phyloP scores from a whole-genome alignment of 768 basidiomycete genomes.

The Rhizopogon roseolus region DNA sequence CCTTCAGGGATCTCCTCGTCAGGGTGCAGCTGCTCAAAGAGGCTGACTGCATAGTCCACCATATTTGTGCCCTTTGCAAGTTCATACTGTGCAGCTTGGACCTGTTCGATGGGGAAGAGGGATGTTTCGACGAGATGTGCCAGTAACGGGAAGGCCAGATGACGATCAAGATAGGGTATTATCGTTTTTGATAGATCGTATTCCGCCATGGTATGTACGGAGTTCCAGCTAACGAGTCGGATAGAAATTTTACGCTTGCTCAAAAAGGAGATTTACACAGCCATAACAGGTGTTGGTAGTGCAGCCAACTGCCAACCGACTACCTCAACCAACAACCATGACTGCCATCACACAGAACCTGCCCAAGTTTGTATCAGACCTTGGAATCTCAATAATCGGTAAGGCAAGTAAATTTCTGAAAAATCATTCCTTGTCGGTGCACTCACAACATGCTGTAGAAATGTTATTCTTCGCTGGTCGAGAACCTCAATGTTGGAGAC shows the following conservation, averaged over 20 bases:
- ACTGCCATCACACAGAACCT: constrained; percentile 76
- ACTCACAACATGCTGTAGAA: constrained; percentile 41
- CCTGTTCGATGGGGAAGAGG: constrained; percentile 73
- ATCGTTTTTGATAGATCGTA: constrained; percentile 89
- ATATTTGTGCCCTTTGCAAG: constrained; percentile 97
- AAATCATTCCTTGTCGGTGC: not conserved
- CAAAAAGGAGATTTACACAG: constrained; percentile 1
- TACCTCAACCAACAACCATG: constrained; percentile 39
- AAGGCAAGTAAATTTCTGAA: constrained; percentile 40
- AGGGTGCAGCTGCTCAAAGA: constrained; percentile 77
- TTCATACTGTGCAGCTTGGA: constrained; percentile 92
- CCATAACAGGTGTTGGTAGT: not conserved
- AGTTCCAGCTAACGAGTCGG: not conserved
- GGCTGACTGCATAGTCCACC: constrained; percentile 86
- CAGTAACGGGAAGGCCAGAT: constrained; percentile 90
- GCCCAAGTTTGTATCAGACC: constrained; percentile 80
- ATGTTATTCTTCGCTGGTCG: constrained; percentile 88
- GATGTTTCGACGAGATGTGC: constrained; percentile 77
- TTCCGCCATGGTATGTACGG: constrained; percentile 61
- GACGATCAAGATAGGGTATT: constrained; percentile 90
- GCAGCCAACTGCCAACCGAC: too few species aligned
- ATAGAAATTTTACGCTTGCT: constrained; percentile 10
- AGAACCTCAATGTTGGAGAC: constrained; percentile 75
- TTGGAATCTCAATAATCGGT: constrained; percentile 79
- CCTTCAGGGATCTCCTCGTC: constrained; percentile 66